A percentile compares a stretch with the other conserved stretches of the same genome.
These are phyloP conservation scores for Blepharisma undulans DNA, from an alignment of 169 alveolate genomes.

Conservation along the genomic window DNA sequence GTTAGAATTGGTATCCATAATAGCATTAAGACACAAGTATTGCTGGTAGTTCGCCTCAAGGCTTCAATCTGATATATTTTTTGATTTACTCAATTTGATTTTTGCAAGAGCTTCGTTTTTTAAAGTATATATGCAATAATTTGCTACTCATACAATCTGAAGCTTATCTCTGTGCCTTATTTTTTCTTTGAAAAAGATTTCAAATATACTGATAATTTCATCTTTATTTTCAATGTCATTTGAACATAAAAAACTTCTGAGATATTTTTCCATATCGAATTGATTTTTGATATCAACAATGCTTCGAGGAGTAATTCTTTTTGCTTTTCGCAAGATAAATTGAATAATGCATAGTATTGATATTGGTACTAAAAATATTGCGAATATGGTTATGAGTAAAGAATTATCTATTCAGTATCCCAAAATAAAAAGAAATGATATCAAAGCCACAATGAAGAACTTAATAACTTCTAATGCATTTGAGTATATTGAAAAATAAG, in stretches of 20 bases:
- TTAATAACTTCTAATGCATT: neutral
- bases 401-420: neutral
- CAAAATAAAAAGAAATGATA: neutral
- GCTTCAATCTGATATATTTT: neutral
- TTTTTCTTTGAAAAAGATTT: too few species aligned
- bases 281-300: neutral
- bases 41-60: neutral
- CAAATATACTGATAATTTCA: neutral
- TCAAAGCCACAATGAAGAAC: neutral
- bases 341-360: neutral
- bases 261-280: neutral
- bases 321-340: neutral
- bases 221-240: neutral
- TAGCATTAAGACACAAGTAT: neutral
- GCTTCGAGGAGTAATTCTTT: neutral
- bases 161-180: neutral
- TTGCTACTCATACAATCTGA: neutral
- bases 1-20: neutral
- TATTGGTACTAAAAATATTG: neutral
- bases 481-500: neutral
- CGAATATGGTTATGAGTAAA: neutral
- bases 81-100: neutral
- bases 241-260: neutral
- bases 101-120: neutral
- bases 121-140: neutral